These are phyloP conservation scores for Pulveroboletus frians DNA, from an alignment of 768 basidiomycete genomes.

Conservation along the genomic window DNA sequence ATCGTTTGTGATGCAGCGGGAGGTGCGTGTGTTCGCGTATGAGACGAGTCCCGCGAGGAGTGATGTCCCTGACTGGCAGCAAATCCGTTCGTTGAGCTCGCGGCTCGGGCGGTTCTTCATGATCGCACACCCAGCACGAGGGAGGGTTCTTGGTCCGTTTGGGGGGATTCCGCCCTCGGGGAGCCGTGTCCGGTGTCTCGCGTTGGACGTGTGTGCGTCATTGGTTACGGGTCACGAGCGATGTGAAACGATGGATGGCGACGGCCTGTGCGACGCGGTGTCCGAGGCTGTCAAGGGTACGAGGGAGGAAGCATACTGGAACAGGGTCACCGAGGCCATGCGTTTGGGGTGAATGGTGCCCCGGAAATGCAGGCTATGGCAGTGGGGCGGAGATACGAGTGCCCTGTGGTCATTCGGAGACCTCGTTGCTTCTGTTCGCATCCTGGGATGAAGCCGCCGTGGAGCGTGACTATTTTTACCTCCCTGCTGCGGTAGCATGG, in stretches of 20 bases:
- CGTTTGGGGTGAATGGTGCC: constrained; percentile 18
- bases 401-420: neutral
- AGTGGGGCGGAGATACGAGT: constrained; percentile 3
- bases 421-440: constrained; percentile 2
- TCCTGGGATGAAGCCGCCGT: neutral
- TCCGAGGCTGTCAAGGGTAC: constrained; percentile 26
- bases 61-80: constrained; percentile 33
- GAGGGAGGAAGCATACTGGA: constrained; percentile 26
- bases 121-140: constrained; percentile 69
- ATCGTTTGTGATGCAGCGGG: constrained; percentile 37
- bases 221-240: constrained; percentile 20
- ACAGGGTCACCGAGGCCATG: constrained; percentile 30
- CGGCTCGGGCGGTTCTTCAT: constrained; percentile 78
- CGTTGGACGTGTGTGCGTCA: constrained; percentile 54
- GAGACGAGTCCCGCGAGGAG: constrained; percentile 1
- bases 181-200: constrained; percentile 47
- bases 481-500: constrained; percentile 11
- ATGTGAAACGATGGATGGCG: constrained; percentile 10
- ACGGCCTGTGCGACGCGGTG: constrained; percentile 19
- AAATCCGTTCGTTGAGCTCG: constrained; percentile 45
- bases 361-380: neutral
- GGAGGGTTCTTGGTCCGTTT: constrained; percentile 74
- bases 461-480: constrained; percentile 4
- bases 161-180: constrained; percentile 47
- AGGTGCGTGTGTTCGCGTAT: constrained; percentile 38